Base-by-base conservation (phyloP, 345 rosid species). In the Eucalyptus leucophloia region DNA sequence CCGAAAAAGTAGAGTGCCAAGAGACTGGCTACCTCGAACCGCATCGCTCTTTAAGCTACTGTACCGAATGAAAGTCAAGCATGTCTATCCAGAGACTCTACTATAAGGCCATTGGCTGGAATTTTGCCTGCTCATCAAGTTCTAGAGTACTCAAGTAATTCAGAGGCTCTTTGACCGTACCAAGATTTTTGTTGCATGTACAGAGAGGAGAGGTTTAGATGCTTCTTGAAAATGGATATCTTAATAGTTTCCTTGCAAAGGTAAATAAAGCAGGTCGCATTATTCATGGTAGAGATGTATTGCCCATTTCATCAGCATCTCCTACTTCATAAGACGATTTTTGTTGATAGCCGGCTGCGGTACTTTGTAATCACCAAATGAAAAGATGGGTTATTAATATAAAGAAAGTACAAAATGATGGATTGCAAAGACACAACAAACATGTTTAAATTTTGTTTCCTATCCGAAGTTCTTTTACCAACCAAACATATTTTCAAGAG, bases 171-270 rank as follows among this genome's bases (percentile, higher is more conserved):
- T 26, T 60, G 67, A 26, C 16, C 1, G 3, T 21, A 12, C 7
- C n/a, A 58, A 58, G 65, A 58, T 58, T 24, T 26, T 10, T 58
- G n/a, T 58, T 58, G 65, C 65, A 24, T 58, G 65, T 0, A 26
- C 28, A 24, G 13, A 58, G n/a, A 58, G 65, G n/a, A 58, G 65
- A 58, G 65, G 30, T 26, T 58, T 26, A 58, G 65, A 26, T 26
- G 65, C n/a, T 0, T 26, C 65, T 11, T 58, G n/a, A 26, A 26
- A 58, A 26, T 58, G 13, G n/a, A 58, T 26, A 0, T 26, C 11
- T 5, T 58, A 58, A 58, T 51, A 51, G 21, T 51, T 51, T 17
- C 9, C 54, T 17, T 51, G 7, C 9, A 51, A 51, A 51, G 54
- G 54, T 51, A 51, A 17, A 17, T 17, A 51, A 51, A 51, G 0